These are phyloP conservation scores for Graphilbum sp. DNA, from an alignment of 2,329 filamentous ascomycete species.

Conservation along the genomic window DNA sequence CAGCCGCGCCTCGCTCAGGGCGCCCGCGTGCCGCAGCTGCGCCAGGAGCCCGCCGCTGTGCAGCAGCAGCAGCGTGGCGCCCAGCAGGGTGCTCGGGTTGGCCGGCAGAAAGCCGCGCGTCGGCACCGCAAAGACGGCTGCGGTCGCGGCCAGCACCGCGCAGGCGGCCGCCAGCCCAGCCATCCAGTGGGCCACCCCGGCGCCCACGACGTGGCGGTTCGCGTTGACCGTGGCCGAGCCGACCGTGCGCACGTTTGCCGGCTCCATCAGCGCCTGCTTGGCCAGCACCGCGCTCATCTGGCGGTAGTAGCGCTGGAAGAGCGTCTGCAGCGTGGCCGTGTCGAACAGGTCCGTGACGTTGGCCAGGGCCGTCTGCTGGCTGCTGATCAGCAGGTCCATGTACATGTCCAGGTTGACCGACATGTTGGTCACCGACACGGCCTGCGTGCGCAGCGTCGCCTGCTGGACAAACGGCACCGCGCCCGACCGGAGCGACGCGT, in stretches of 20 bases:
- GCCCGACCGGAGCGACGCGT: background rate
- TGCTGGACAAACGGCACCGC: background rate
- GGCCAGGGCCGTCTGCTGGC: background rate
- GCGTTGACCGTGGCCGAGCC: background rate
- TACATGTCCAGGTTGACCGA: background rate
- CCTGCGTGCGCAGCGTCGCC: background rate
- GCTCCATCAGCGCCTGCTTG: background rate
- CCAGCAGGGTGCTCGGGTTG: background rate
- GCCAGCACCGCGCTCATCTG: background rate
- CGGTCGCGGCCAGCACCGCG: background rate
- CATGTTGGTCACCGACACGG: background rate
- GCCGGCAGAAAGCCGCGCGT: background rate
- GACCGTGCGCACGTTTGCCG: background rate
- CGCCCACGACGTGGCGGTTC: background rate
- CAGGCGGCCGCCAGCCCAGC: background rate
- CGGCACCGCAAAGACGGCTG: background rate
- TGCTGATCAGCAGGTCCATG: background rate
- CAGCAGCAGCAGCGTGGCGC: background rate
- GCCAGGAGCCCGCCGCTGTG: background rate
- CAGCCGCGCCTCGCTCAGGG: background rate
- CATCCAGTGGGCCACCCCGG: background rate
- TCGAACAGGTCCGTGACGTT: background rate
- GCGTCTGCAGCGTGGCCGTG: background rate
- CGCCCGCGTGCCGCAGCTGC: background rate
- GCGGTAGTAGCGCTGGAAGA: background rate